phyloP scores from a whole-genome alignment of 2,329 filamentous ascomycete species.

The Curvularia sp. region DNA sequence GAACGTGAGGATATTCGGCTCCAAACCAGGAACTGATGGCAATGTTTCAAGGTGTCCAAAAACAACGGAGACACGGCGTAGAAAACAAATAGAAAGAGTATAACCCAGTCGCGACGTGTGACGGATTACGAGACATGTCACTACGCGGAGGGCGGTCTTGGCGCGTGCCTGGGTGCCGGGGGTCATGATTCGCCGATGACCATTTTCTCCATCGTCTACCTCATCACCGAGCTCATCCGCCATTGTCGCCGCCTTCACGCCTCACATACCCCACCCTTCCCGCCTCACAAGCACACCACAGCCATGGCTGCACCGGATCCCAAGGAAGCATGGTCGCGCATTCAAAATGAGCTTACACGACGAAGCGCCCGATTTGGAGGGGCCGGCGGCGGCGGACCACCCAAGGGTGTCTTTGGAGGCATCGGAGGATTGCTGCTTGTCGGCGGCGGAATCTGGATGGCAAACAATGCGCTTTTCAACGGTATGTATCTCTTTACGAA shows the following conservation, averaged over 20 bases:
- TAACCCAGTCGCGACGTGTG: background rate
- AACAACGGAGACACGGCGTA: background rate
- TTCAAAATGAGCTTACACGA: conserved; percentile 66
- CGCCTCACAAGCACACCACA: conserved; percentile 29
- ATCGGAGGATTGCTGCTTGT: conserved; percentile 62
- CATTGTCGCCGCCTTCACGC: conserved; percentile 34
- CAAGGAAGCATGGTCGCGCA: conserved; percentile 69
- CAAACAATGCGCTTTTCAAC: conserved; percentile 73
- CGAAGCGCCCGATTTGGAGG: conserved; percentile 56
- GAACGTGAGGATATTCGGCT: conserved; percentile 1
- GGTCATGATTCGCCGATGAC: conserved; percentile 36
- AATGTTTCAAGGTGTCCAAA: conserved; percentile 5
- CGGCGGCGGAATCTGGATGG: conserved; percentile 61
- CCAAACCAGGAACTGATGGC: background rate
- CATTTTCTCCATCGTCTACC: conserved; percentile 37
- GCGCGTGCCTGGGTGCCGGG: conserved; percentile 25
- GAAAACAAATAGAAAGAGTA: background rate
- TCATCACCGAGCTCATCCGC: conserved; percentile 37
- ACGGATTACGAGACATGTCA: conserved; percentile 8
- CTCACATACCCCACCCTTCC: conserved; percentile 43
- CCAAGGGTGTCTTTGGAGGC: conserved; percentile 63
- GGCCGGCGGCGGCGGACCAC: conserved; percentile 56
- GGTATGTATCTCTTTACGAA: conserved; percentile 53
- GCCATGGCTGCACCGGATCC: conserved; percentile 59
- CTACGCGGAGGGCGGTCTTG: conserved; percentile 27